A percentile compares a stretch with the other conserved stretches of the same genome.
Conservation (phyloP, 2,329 filamentous ascomycete species). For the Grosmannia clavigera region DNA sequence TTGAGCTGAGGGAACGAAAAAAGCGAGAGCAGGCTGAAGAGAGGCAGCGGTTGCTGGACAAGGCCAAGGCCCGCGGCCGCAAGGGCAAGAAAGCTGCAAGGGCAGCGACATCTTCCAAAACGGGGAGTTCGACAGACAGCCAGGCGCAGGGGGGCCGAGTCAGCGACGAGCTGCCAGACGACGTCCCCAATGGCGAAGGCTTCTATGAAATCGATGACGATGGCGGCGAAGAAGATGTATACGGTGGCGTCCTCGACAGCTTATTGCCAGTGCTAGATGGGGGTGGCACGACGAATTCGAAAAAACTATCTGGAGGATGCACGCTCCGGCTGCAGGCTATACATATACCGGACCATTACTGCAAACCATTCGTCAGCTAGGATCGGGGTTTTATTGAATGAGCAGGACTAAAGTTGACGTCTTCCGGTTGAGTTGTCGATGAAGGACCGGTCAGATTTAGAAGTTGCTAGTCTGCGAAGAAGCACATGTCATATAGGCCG, state of each 20-base stretch:
- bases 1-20: conserved; percentile 87
- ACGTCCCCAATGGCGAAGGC: background rate
- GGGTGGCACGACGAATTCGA: background rate
- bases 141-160: background rate
- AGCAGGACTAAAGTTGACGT: background rate
- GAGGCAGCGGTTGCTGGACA: conserved; percentile 71
- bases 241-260: background rate
- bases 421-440: background rate
- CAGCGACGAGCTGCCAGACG: background rate
- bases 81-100: conserved; percentile 79
- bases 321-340: background rate
- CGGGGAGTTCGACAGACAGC: conserved; percentile 9
- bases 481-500: background rate
- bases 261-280: background rate
- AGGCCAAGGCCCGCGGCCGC: conserved; percentile 84
- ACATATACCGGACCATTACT: background rate
- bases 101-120: conserved; percentile 32
- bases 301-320: background rate
- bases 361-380: background rate
- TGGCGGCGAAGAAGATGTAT: background rate
- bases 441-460: background rate
- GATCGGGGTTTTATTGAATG: background rate
- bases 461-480: background rate
- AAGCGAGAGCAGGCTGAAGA: conserved; percentile 78
- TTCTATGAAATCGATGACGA: conserved; percentile 2